Percentiles rank a stretch among this genome's conserved stretches.
phyloP scores from a whole-genome alignment of 345 rosid genomes.

The Pugionium dolabratum region DNA sequence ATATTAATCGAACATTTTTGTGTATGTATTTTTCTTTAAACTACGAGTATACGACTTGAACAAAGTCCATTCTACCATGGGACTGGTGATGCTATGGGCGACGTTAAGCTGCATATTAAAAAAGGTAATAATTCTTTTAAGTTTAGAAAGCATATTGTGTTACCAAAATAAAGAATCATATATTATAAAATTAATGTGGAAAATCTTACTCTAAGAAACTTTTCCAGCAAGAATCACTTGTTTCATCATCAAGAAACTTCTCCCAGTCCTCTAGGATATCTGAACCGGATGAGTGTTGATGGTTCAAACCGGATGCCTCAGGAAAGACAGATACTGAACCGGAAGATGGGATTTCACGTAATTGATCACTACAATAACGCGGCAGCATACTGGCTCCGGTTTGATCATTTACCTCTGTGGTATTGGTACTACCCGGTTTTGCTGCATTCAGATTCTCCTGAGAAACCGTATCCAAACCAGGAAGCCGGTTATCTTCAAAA shows the following conservation, averaged over 20 bases:
- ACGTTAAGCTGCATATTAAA: conserved; percentile 45
- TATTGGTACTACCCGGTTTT: conserved; percentile 15
- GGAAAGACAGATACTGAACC: conserved; percentile 43
- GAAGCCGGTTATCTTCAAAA: conserved; percentile 46
- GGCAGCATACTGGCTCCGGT: not conserved
- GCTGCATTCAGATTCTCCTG: conserved; percentile 16
- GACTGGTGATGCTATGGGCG: conserved; percentile 39
- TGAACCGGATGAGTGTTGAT: conserved; percentile 34
- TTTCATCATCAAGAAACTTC: conserved; percentile 62
- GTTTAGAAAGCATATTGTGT: not conserved
- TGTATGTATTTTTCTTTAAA: conserved; percentile 3
- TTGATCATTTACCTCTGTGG: conserved; percentile 9
- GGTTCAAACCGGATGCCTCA: conserved; percentile 29
- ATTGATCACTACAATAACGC: conserved; percentile 22
- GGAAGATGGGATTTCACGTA: conserved; percentile 34
- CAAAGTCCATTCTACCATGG: conserved; percentile 45
- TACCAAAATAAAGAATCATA: not conserved
- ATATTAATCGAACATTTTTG: conserved; percentile 4
- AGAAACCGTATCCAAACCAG: conserved; percentile 44
- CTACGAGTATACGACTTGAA: conserved; percentile 11
- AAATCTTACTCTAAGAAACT: conserved; percentile 58
- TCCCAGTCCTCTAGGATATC: conserved; percentile 56
- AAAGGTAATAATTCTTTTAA: conserved; percentile 1
- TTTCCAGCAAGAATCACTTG: conserved; percentile 62
- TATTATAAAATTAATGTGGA: not conserved